Conservation (phyloP, 345 rosid genomes). For the Rhodamnia rubescens region DNA sequence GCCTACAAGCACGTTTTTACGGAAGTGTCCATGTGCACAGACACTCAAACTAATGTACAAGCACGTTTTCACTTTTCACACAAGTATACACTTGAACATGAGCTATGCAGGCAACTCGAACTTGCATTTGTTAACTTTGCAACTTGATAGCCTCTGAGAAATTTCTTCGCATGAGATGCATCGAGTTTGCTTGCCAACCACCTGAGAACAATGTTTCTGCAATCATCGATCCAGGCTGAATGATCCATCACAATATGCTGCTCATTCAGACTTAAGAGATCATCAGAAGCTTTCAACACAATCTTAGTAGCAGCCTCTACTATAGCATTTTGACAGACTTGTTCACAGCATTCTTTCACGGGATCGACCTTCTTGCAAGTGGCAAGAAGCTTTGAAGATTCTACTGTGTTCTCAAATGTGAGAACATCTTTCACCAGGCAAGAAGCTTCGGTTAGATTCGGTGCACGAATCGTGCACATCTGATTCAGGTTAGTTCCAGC, state of each 20-base stretch:
- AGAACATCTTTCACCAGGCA: constrained; percentile 66
- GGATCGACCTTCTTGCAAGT: constrained; percentile 79
- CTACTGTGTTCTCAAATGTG: constrained; percentile 58
- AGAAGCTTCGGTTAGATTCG: constrained; percentile 71
- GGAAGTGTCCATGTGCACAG: background rate
- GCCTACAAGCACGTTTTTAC: background rate
- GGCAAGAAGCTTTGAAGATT: constrained; percentile 59
- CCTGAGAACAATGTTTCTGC: constrained; percentile 59
- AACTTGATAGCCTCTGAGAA: constrained; percentile 74
- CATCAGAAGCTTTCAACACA: constrained; percentile 48
- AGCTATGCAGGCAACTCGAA: background rate
- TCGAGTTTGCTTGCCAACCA: constrained; percentile 81
- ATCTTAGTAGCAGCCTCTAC: constrained; percentile 62
- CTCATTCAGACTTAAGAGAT: constrained; percentile 11
- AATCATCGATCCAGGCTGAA: constrained; percentile 53
- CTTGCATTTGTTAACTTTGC: constrained; percentile 77
- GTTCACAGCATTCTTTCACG: constrained; percentile 87
- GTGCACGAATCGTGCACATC: constrained; percentile 48
- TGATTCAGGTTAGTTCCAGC: constrained; percentile 40
- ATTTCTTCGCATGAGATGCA: constrained; percentile 49
- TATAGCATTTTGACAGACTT: constrained; percentile 74
- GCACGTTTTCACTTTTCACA: background rate
- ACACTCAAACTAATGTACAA: background rate
- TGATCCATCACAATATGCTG: constrained; percentile 34
- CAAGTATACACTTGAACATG: background rate